Evolutionary conservation across 768 basidiomycete species (phyloP), one percentile per base, ranked within the genome.

Genomic region (Termitomyces sp.): DNA sequence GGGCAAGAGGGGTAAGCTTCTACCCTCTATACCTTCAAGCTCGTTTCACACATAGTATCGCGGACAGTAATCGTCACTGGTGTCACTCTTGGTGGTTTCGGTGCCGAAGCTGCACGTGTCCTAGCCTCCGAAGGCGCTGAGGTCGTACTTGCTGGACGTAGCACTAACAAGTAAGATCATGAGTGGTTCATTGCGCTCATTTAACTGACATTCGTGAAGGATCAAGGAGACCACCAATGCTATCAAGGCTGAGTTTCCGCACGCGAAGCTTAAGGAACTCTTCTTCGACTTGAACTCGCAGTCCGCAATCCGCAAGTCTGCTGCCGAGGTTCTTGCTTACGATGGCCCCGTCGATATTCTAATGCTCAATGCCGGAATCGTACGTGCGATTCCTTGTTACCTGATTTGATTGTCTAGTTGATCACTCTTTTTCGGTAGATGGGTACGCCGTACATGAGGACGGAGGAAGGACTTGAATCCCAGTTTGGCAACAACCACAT

Each of bases 401-500:
- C 29, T 27, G 11, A 27, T 34, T 19, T 27, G 11, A 27, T 34
- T 19, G 14, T 17, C 16, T 37, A 31, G 27, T 37, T 42, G 12
- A 42, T n/a, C 29, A 46, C 3, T 27, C 27, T 47, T 16, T 31
- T 17, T n/a, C n/a, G 32, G 14, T 29, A 58, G 57, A 67, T 66
- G 66, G 66, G 59, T 21, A 54, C 56, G 5, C 64, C 66, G 8
- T 65, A 60, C 53, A 9, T 42, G 21, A 61, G 48, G 43, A 62
- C 64, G 17, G 57, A 54, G 16, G 64, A 67, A 35, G 64, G 64
- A 29, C 53, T 64, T n/a, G 65, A 67, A 49, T 48, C 48, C 23
- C 66, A 67, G 38, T 59, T 67, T 35, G 65, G 57, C 44, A 59
- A 56, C 38, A 67, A 67, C 56, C 63, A 66, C 34, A 54, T 66